phyloP scores from a whole-genome alignment of 2,329 filamentous ascomycete species.

The Fusarium xyrophilum region DNA sequence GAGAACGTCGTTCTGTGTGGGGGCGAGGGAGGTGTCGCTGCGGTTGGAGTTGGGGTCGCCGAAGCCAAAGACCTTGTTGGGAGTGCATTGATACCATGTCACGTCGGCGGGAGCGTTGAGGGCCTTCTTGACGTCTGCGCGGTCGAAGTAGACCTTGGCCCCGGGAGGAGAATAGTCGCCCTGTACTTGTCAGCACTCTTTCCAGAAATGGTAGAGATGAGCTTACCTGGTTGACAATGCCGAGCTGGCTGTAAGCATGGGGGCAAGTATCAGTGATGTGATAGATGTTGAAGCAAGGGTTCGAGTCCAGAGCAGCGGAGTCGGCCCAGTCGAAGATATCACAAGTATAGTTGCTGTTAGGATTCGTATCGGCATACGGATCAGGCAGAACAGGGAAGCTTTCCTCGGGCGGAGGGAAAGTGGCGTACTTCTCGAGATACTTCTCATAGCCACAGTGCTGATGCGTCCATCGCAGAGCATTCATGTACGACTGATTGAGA shows the following conservation, averaged over 20 bases:
- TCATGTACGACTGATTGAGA: constrained; percentile 66
- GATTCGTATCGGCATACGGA: constrained; percentile 42
- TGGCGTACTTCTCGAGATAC: constrained; percentile 66
- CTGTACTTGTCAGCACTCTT: constrained; percentile 18
- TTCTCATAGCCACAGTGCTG: constrained; percentile 68
- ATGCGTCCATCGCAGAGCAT: constrained; percentile 58
- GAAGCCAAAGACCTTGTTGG: constrained; percentile 37
- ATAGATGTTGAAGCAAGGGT: constrained; percentile 84
- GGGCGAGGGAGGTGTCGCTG: constrained; percentile 25
- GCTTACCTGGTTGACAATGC: constrained; percentile 65
- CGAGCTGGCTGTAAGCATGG: constrained; percentile 70
- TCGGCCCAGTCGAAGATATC: constrained; percentile 64
- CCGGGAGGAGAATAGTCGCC: constrained; percentile 69
- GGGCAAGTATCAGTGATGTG: constrained; percentile 77
- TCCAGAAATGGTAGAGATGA: accelerated
- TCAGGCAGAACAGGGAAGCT: constrained; percentile 56
- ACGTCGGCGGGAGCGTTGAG: constrained; percentile 64
- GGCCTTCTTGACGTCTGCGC: constrained; percentile 70
- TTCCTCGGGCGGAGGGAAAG: constrained; percentile 70
- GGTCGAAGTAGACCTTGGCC: constrained; percentile 72
- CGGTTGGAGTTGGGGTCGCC: constrained; percentile 29
- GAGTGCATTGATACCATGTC: constrained; percentile 41
- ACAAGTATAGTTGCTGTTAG: constrained; percentile 56
- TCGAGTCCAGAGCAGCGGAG: constrained; percentile 61
- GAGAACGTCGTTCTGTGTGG: constrained; percentile 35